Evolutionary conservation across 257 asterid genomes (phyloP).

Genomic region (Lithospermum erythrorhizon): DNA sequence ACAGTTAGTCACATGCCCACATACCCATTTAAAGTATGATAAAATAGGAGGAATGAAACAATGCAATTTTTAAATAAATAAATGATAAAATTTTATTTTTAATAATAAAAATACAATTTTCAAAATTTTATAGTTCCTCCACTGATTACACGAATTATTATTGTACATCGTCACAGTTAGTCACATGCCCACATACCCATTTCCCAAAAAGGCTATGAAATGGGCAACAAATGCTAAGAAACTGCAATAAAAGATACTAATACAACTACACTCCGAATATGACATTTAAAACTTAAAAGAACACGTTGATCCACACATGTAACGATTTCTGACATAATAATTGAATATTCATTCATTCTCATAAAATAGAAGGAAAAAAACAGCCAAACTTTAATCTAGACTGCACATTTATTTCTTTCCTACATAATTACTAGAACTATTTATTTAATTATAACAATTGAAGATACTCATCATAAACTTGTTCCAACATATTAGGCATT

Average conservation of each 20-base stretch:
- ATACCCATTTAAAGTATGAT: too few species aligned
- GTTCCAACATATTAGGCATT: slow-evolving; percentile 20
- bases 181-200: too few species aligned
- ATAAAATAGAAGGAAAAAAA: not conserved
- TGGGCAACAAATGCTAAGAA: too few species aligned
- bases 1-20: not conserved
- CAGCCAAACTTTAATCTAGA: not conserved
- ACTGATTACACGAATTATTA: too few species aligned
- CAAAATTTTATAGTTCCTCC: too few species aligned
- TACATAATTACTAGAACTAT: too few species aligned
- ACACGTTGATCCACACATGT: not conserved
- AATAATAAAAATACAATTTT: too few species aligned
- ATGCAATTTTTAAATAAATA: not conserved
- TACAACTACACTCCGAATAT: too few species aligned
- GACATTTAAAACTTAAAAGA: not conserved
- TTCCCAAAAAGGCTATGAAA: too few species aligned
- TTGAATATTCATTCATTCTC: not conserved
- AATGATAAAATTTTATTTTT: too few species aligned
- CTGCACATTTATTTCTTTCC: not conserved
- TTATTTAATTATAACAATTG: slow-evolving; percentile 26
- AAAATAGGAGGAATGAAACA: not conserved
- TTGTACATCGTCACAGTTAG: too few species aligned
- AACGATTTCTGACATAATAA: not conserved
- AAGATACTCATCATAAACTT: slow-evolving; percentile 52
- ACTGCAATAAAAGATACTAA: too few species aligned